A percentile compares a stretch with the other conserved stretches of the same genome.
Conservation (phyloP, 225 moss, liverwort and hornwort species). For the Pleurozium schreberi region DNA sequence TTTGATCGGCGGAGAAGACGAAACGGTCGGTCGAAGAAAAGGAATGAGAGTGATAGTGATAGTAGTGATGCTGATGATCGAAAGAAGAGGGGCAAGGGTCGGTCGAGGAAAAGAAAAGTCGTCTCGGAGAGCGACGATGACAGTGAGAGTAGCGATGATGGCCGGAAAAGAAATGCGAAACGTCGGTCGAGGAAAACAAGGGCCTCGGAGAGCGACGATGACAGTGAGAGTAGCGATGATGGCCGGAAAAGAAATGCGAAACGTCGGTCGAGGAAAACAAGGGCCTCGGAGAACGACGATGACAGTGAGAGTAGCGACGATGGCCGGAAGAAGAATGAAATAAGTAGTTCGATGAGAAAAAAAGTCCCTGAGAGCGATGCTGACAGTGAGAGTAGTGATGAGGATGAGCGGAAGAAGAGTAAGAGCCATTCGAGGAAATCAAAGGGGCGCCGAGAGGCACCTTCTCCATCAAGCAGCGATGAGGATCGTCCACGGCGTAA, state of each 20-base stretch:
- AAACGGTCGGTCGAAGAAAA: background rate
- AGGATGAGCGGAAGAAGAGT: constrained; percentile 2
- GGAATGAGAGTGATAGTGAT: background rate
- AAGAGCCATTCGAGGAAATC: background rate
- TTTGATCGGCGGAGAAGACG: constrained; percentile 2
- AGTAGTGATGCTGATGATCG: constrained; percentile 9
- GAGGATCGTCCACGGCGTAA: constrained; percentile 12
- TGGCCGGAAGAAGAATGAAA: background rate
- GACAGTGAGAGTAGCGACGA: constrained; percentile 20
- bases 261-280: background rate
- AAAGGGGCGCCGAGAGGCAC: background rate
- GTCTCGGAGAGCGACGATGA: constrained; percentile 6
- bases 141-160: constrained; percentile 6
- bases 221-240: constrained; percentile 4
- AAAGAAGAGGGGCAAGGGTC: background rate
- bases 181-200: background rate
- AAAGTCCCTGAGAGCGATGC: background rate
- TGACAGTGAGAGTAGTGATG: constrained; percentile 19
- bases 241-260: background rate
- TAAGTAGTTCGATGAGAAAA: background rate
- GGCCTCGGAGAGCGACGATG: background rate
- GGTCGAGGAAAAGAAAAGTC: background rate
- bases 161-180: background rate
- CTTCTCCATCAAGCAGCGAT: constrained; percentile 8
- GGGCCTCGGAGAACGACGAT: background rate